Evolutionary conservation across 495 filamentous ascomycete species (phyloP), one percentile per base, ranked within the genome.

Genomic region (Lophium mytilinum): DNA sequence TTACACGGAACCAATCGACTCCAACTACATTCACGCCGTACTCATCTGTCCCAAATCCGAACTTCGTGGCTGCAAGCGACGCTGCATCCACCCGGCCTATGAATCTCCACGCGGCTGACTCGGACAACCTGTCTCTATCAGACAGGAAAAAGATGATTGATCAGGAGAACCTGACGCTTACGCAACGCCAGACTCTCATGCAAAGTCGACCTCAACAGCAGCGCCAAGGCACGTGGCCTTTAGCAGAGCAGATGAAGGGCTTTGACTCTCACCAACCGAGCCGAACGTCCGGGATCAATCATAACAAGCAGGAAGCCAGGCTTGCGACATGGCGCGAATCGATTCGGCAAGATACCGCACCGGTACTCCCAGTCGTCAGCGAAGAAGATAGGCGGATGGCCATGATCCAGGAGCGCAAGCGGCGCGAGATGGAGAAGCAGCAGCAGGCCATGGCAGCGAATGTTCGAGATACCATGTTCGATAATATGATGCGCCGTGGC

Each of bases 271-370:
- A 84, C 57, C 82, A 83, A 56, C 81, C 83, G 1, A 69, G 69
- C 19, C 76, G 83, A 14, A 66, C 58, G 42, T 72, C 66, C 35
- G 54, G 52, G 0, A 67, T 74, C 6, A 65, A 78, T 14, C 69
- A 73, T 5, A 66, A 67, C 5, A 76, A 75, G 37, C 76, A 82
- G 18, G 81, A 84, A 24, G 76, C 80, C 0, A 76, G 79, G 63
- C 80, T 94, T 48, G 85, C 85, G n/a, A 78, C 73, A n/a, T 94
- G 88, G 80, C 79, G 89, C 15, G 80, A 83, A 57, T 86, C 81
- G 4, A 73, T 94, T 6, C 82, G 82, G 9, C 76, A 83, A 10
- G 86, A 91, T 36, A 67, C 83, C 10, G 59, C 69, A 17, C 71
- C 85, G 12, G 62, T 67, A 4, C 71, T 77, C 34, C 73, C 79